Conservation (phyloP, 148 eudicot genomes). For the Nyssa sinensis region DNA sequence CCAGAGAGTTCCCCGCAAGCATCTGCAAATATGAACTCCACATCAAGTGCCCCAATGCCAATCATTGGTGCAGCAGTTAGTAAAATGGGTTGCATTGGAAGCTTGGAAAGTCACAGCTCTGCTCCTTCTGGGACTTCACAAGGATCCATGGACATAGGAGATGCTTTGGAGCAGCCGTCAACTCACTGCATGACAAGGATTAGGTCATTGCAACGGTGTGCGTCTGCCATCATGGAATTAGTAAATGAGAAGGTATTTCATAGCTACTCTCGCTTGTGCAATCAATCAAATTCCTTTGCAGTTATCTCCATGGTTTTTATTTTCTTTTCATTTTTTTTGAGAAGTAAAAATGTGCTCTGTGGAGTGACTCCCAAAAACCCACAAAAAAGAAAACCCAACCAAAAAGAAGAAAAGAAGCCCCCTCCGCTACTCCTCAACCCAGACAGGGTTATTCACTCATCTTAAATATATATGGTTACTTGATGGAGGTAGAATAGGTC, state of each 20-base stretch:
- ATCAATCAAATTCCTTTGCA: background rate
- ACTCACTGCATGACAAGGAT: constrained; percentile 62
- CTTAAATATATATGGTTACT: background rate
- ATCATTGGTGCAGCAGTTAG: constrained; percentile 44
- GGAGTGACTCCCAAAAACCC: too few species aligned
- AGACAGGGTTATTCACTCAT: background rate
- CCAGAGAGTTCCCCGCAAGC: constrained; percentile 34
- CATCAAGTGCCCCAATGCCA: constrained; percentile 49
- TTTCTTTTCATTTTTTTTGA: background rate
- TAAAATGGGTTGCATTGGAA: constrained; percentile 34
- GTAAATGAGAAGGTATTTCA: constrained; percentile 66
- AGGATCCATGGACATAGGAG: constrained; percentile 59
- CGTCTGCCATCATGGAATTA: constrained; percentile 70
- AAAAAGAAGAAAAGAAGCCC: background rate
- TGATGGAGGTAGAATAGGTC: background rate
- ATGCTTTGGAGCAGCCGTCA: constrained; percentile 64
- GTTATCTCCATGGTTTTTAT: background rate
- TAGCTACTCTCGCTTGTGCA: background rate
- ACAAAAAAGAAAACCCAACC: too few species aligned
- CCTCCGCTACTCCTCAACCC: background rate
- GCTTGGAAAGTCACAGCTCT: constrained; percentile 62
- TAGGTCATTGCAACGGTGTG: constrained; percentile 70
- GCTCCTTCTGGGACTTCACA: constrained; percentile 65
- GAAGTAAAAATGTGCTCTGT: background rate
- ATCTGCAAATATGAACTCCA: constrained; percentile 35